These are phyloP conservation scores for Candida ascalaphidarum DNA, from an alignment of 805 yeast genomes.

Conservation along the genomic window DNA sequence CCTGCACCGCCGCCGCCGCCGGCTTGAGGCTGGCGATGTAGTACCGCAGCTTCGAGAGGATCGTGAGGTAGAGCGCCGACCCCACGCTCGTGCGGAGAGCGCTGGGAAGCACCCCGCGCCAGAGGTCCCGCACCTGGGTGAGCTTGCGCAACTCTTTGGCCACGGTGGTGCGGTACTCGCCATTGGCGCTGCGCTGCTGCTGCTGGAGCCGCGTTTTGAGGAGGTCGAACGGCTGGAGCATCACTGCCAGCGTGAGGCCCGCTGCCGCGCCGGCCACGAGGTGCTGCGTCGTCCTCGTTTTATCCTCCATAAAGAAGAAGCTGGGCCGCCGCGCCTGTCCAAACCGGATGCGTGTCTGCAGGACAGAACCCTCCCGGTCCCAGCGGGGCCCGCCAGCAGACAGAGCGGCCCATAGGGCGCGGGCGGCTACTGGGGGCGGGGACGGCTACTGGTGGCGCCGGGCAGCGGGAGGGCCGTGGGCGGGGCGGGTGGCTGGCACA, in stretches of 20 bases:
- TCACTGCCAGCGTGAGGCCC: conserved; percentile 73
- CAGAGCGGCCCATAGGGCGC: too few species aligned
- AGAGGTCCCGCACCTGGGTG: conserved; percentile 42
- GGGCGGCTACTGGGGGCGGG: too few species aligned
- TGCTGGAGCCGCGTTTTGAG: conserved; percentile 79
- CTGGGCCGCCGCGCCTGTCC: too few species aligned
- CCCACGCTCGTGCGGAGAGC: conserved; percentile 87
- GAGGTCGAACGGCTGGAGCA: conserved; percentile 82
- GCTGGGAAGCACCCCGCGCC: conserved; percentile 94
- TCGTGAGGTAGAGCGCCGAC: conserved; percentile 75
- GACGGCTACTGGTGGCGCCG: too few species aligned
- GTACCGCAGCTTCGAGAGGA: conserved; percentile 55
- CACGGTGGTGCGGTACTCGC: conserved; percentile 18
- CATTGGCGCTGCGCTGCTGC: conserved; percentile 21
- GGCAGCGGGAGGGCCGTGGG: too few species aligned
- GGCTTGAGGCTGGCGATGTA: conserved; percentile 28
- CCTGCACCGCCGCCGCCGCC: conserved; percentile 4
- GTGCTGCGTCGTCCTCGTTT: too few species aligned
- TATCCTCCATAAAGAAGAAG: too few species aligned
- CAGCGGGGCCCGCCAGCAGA: too few species aligned
- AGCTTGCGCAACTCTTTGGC: conserved; percentile 35
- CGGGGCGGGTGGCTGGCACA: too few species aligned
- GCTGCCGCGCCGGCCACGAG: conserved; percentile 76
- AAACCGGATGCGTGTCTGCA: too few species aligned
- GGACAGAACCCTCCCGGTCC: too few species aligned